Percentiles rank a stretch among this genome's conserved stretches.
phyloP scores from a whole-genome alignment of 2,329 filamentous ascomycete species.

The Pyrenochaeta sp. region DNA sequence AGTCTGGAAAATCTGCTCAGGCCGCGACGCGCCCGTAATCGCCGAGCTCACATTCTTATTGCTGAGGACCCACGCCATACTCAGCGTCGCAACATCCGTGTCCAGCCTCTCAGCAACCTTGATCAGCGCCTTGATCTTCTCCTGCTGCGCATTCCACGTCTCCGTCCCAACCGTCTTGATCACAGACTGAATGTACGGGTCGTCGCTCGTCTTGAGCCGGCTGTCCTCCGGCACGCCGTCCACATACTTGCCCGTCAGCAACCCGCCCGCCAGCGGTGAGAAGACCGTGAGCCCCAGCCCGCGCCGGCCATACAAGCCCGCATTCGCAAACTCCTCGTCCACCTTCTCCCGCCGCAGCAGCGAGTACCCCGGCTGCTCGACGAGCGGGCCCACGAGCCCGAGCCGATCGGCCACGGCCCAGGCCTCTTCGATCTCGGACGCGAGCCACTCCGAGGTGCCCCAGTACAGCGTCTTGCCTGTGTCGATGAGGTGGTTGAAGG shows the following conservation, averaged over 20 bases:
- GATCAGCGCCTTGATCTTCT: conserved; percentile 60
- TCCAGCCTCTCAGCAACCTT: conserved; percentile 69
- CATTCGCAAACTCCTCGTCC: conserved; percentile 65
- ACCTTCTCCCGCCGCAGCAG: conserved; percentile 65
- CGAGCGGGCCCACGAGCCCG: conserved; percentile 63
- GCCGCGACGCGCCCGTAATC: conserved; percentile 38
- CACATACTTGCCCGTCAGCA: conserved; percentile 69
- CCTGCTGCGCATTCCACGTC: conserved; percentile 63
- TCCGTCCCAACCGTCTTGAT: conserved; percentile 55
- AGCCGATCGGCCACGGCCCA: conserved; percentile 65
- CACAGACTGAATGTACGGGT: conserved; percentile 60
- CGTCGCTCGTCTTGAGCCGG: conserved; percentile 62
- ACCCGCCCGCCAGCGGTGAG: conserved; percentile 62
- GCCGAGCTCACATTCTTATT: conserved; percentile 40
- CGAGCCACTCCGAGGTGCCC: conserved; percentile 68
- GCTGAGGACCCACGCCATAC: conserved; percentile 46
- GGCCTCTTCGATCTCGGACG: conserved; percentile 66
- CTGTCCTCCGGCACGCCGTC: conserved; percentile 66
- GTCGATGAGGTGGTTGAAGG: conserved; percentile 74
- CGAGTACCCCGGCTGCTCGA: conserved; percentile 65
- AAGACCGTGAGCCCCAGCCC: conserved; percentile 64
- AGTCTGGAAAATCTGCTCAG: conserved; percentile 45
- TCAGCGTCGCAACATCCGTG: conserved; percentile 58
- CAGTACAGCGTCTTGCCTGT: conserved; percentile 72
- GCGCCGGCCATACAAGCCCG: conserved; percentile 60